Evolutionary conservation across 31 red algal species (phyloP).

Genomic region (Asparagopsis taxiformis): DNA sequence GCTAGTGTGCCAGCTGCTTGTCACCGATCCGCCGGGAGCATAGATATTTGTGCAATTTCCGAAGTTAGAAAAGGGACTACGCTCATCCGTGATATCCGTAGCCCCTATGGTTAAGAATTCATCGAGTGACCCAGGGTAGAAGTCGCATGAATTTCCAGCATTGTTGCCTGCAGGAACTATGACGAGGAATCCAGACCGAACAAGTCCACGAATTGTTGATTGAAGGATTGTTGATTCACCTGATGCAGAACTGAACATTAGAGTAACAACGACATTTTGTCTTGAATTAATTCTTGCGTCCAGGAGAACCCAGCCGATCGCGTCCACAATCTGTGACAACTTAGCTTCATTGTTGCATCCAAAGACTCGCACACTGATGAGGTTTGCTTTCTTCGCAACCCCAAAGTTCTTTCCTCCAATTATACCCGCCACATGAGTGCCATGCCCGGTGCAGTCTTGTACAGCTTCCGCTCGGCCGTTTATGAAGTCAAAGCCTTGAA

Average conservation of each 20-base stretch:
- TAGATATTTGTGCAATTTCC: constrained; percentile 69
- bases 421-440: constrained; percentile 65
- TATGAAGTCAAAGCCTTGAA: constrained; percentile 60
- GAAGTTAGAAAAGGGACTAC: constrained; percentile 43
- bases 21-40: constrained; percentile 55
- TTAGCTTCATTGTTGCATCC: constrained; percentile 52
- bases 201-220: constrained; percentile 27
- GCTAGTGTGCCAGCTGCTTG: constrained; percentile 63
- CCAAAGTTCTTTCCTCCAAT: constrained; percentile 57
- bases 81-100: constrained; percentile 34
- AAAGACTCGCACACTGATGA: constrained; percentile 49
- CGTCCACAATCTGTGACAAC: constrained; percentile 32
- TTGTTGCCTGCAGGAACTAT: constrained; percentile 65
- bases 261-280: constrained; percentile 27
- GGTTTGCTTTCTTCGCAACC: constrained; percentile 33
- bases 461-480: constrained; percentile 25
- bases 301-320: constrained; percentile 67
- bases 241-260: constrained; percentile 23
- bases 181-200: constrained; percentile 45
- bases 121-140: constrained; percentile 23
- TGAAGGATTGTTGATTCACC: constrained; percentile 7
- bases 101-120: constrained; percentile 47
- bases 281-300: constrained; percentile 23
- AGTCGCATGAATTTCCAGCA: constrained; percentile 22
- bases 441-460: constrained; percentile 73